Base-by-base conservation (phyloP, 352 stramenopile genomes). In the Globisporangium camurandrum region DNA sequence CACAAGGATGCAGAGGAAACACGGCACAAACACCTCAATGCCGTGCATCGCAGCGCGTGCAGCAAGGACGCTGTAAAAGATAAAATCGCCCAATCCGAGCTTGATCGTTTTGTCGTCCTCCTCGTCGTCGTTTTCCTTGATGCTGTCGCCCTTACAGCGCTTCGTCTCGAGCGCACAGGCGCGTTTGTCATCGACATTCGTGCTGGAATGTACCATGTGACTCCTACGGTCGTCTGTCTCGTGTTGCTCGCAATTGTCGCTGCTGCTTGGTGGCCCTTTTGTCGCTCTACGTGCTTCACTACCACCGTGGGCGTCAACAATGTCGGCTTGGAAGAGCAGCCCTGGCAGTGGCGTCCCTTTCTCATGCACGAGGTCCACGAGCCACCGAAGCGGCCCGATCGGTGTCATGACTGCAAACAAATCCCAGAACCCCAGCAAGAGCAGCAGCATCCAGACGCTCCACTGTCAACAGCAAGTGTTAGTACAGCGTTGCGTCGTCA, bases 61-160 rank as follows among this genome's bases (percentile, higher is more conserved):
- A 26, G 98, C 91, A 30, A 99, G 71, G 0, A 98, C 86, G 43
- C 79, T 97, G 69, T 99, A 99, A 63, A 99, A 99, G 40, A 99
- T 97, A 62, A 99, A 98, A 70, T 99, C 96, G 1, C 96, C 95
- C 10, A 97, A 65, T 0, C 90, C 90, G 8, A 97, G 69, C 47
- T 95, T 86, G 61, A 97, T 96, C 4, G 71, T 84, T 48, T 82
- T 83, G 56, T 77, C 61, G 24, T 76, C 64, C 0, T 57, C 42
- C 11, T 59, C 34, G 9, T 66, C 43, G 5, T 70, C 54, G 8
- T 61, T 57, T 1, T 70, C 46, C 8, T 66, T 49, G 5, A 54
- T 56, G 23, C 67, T 55, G 17, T 55, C 23, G 10, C 60, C 8
- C 1, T n/a, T 19, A 14, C 22, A 4, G 6, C 14, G 8, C 17